A percentile compares a stretch with the other conserved stretches of the same genome.
Evolutionary conservation across 2,329 filamentous ascomycete genomes (phyloP).

Genomic region (Fusarium bactridioides): DNA sequence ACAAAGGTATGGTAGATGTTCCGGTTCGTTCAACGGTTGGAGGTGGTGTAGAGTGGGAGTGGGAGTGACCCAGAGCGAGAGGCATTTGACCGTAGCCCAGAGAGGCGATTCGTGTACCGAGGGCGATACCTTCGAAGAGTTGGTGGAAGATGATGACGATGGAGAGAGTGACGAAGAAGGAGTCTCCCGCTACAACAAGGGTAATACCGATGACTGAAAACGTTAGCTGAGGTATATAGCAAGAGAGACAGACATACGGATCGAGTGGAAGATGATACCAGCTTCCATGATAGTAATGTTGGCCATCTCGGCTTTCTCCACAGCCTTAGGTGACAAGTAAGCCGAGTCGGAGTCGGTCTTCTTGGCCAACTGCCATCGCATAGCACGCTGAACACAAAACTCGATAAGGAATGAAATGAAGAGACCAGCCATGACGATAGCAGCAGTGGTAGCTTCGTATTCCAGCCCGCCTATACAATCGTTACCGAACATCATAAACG

Average conservation of each 20-base stretch:
- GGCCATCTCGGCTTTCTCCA: slow-evolving; percentile 40
- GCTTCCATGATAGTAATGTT: slow-evolving; percentile 70
- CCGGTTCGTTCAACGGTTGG: slow-evolving; percentile 26
- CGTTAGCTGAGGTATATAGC: background rate
- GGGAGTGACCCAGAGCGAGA: slow-evolving; percentile 24
- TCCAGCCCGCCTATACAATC: slow-evolving; percentile 69
- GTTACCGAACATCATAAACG: slow-evolving; percentile 75
- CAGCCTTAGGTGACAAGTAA: slow-evolving; percentile 33
- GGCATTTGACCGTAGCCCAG: slow-evolving; percentile 51
- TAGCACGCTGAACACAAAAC: slow-evolving; percentile 67
- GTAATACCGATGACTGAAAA: slow-evolving; percentile 67
- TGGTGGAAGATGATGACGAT: slow-evolving; percentile 80
- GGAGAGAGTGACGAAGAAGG: slow-evolving; percentile 63
- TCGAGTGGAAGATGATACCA: slow-evolving; percentile 78
- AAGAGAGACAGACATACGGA: slow-evolving; percentile 55
- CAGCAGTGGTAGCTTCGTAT: slow-evolving; percentile 74
- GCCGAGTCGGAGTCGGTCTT: slow-evolving; percentile 22
- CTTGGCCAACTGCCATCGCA: slow-evolving; percentile 49
- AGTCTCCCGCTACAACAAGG: slow-evolving; percentile 65
- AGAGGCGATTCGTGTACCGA: slow-evolving; percentile 73
- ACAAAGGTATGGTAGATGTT: slow-evolving; percentile 46
- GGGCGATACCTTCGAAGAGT: slow-evolving; percentile 78
- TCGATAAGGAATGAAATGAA: slow-evolving; percentile 78
- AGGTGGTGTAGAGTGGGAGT: slow-evolving; percentile 31
- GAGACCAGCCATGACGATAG: slow-evolving; percentile 77